Evolutionary conservation across 805 yeast genomes (phyloP).

Genomic region (Lachancea quebecensis): DNA sequence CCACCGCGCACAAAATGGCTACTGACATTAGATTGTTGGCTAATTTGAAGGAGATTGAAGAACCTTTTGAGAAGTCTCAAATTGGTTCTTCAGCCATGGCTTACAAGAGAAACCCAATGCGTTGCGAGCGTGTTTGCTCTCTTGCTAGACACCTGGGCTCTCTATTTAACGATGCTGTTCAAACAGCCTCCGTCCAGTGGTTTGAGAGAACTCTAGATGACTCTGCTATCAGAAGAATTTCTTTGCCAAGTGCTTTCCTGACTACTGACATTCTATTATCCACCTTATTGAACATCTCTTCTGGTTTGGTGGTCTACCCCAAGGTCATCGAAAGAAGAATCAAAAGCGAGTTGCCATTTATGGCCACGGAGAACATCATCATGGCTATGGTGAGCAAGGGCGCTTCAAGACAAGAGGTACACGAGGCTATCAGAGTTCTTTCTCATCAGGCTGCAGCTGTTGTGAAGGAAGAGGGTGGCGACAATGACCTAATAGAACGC

Average conservation of each 20-base stretch:
- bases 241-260: conserved; percentile 92
- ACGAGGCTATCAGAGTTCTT: conserved; percentile 92
- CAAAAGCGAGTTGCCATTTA: conserved; percentile 89
- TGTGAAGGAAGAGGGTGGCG: conserved; percentile 97
- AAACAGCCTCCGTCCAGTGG: conserved; percentile 98
- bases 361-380: conserved; percentile 98
- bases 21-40: conserved; percentile 95
- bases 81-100: conserved; percentile 99
- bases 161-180: conserved; percentile 84
- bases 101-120: conserved; percentile 98
- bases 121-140: conserved; percentile 98
- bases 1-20: conserved; percentile 95
- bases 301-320: conserved; percentile 96
- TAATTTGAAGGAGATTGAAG: conserved; percentile 94
- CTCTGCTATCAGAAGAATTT: conserved; percentile 94
- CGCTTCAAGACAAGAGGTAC: conserved; percentile 96
- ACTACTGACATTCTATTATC: conserved; percentile 90
- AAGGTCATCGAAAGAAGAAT: conserved; percentile 97
- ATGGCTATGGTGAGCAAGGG: conserved; percentile 99
- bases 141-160: conserved; percentile 93
- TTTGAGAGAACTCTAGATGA: conserved; percentile 98
- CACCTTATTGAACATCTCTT: conserved; percentile 83
- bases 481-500: conserved; percentile 91
- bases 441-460: conserved; percentile 97
- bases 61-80: conserved; percentile 97